phyloP scores from a whole-genome alignment of 768 basidiomycete genomes.

The Lactifluus hygrophoroides region DNA sequence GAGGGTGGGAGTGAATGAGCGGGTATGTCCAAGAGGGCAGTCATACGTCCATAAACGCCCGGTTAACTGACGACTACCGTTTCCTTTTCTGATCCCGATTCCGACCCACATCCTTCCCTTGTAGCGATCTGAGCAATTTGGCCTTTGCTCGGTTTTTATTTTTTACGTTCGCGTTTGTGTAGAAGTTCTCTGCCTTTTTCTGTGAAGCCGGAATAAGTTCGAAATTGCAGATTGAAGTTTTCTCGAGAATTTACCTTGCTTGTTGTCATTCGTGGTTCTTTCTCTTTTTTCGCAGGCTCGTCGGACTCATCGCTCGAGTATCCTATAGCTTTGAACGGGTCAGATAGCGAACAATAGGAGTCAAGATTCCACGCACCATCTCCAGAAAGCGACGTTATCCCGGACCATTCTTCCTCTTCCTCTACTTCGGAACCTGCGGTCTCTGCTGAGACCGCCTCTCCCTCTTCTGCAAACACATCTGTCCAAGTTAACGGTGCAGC shows the following conservation, averaged over 20 bases:
- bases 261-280: constrained; percentile 79
- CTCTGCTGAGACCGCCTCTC: constrained; percentile 8
- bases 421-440: constrained; percentile 22
- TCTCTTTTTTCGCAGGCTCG: constrained; percentile 29
- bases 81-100: constrained; percentile 11
- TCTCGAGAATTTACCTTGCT: constrained; percentile 54
- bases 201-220: constrained; percentile 25
- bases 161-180: constrained; percentile 76
- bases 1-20: background rate
- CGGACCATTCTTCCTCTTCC: constrained; percentile 22
- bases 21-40: background rate
- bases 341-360: background rate
- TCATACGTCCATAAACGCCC: background rate
- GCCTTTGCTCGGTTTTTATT: constrained; percentile 71
- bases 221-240: background rate
- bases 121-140: constrained; percentile 46
- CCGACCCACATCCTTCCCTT: constrained; percentile 13
- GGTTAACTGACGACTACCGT: background rate
- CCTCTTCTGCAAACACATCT: constrained; percentile 67
- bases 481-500: constrained; percentile 66
- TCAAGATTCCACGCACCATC: constrained; percentile 7
- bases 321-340: constrained; percentile 24
- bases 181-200: constrained; percentile 89
- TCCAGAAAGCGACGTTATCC: constrained; percentile 14
- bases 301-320: constrained; percentile 30